These are phyloP conservation scores for Stentor coeruleus DNA, from an alignment of 73 alveolate genomes.

Conservation along the genomic window DNA sequence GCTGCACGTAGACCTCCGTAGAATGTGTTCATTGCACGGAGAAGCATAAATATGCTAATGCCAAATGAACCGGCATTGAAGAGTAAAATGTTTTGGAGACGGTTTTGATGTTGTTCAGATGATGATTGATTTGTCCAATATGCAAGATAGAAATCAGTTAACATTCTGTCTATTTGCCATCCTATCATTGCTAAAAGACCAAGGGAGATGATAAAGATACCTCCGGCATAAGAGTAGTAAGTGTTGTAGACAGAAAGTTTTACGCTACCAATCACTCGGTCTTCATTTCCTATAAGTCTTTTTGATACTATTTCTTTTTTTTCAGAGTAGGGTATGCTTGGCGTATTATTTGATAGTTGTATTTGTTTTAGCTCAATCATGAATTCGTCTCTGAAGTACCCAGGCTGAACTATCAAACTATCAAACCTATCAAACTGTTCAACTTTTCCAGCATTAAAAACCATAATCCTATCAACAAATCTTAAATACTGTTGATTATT, in stretches of 20 bases:
- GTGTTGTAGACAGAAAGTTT: background rate
- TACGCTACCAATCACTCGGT: background rate
- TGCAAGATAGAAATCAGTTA: slow-evolving; percentile 30
- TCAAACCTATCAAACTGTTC: slow-evolving; percentile 39
- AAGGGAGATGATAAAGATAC: background rate
- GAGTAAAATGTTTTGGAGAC: slow-evolving; percentile 1
- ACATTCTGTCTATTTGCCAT: slow-evolving; percentile 13
- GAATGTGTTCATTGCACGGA: slow-evolving; percentile 24
- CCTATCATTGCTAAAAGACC: background rate
- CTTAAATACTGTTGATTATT: slow-evolving; percentile 77
- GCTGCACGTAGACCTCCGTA: slow-evolving; percentile 38
- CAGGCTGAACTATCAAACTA: slow-evolving; percentile 23
- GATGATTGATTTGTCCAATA: slow-evolving; percentile 34
- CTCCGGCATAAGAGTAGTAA: background rate
- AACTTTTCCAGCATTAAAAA: slow-evolving; percentile 71
- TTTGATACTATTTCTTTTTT: too few species aligned
- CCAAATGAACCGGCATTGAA: background rate
- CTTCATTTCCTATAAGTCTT: background rate
- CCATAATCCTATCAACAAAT: slow-evolving; percentile 67
- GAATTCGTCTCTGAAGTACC: slow-evolving; percentile 31
- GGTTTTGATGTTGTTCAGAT: background rate
- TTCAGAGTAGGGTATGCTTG: background rate
- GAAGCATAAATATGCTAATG: background rate
- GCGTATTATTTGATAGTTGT: slow-evolving; percentile 26
- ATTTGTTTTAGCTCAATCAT: slow-evolving; percentile 34